Percentiles rank a stretch among this genome's conserved stretches.
phyloP scores from a whole-genome alignment of 2,329 filamentous ascomycete genomes.

The Pestalotiopsis sp. region DNA sequence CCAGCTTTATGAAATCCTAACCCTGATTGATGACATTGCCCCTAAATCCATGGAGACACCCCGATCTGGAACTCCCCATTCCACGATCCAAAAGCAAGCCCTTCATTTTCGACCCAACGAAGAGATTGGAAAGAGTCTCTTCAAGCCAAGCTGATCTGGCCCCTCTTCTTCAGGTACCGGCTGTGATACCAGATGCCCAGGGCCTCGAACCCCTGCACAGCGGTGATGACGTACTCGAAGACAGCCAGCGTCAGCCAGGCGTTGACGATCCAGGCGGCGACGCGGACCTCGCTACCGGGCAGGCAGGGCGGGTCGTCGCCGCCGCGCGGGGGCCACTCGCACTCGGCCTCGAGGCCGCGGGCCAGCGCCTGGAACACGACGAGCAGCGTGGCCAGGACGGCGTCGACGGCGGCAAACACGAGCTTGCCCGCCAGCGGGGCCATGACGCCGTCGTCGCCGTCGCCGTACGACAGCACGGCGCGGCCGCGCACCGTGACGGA shows the following conservation, averaged over 20 bases:
- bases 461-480: conserved; percentile 11
- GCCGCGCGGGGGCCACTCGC: background rate
- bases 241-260: conserved; percentile 10
- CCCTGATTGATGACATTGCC: no score
- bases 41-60: no score
- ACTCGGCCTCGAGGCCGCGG: conserved; percentile 10
- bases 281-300: background rate
- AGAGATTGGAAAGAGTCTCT: background rate
- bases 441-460: conserved; percentile 12
- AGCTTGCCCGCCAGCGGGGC: conserved; percentile 14
- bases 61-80: no score
- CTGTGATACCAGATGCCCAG: conserved; percentile 14
- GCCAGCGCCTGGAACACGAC: conserved; percentile 9
- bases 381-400: conserved; percentile 11
- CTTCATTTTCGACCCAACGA: background rate
- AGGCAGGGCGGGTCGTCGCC: background rate
- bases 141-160: conserved; percentile 14
- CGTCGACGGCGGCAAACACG: conserved; percentile 1
- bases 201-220: conserved; percentile 12
- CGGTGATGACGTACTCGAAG: conserved; percentile 8
- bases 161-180: conserved; percentile 13
- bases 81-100: background rate
- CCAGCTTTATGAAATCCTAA: background rate
- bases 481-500: conserved; percentile 10
- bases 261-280: conserved; percentile 12